Percentiles rank a stretch among this genome's conserved stretches.
Conservation (phyloP, 2,329 filamentous ascomycete species). For the Didymella pomorum region DNA sequence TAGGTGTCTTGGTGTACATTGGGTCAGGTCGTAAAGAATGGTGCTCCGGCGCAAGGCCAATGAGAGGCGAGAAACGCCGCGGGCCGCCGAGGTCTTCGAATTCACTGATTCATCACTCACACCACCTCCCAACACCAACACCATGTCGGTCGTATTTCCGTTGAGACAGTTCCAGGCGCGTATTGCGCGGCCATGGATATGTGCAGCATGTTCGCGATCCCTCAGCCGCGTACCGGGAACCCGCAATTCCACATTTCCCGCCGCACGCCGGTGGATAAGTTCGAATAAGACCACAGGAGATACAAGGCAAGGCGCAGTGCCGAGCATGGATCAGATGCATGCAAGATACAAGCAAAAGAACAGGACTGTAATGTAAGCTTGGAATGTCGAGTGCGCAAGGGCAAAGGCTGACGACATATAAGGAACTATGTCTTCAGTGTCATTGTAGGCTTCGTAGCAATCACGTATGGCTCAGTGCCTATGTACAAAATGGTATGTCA, state of each 20-base stretch:
- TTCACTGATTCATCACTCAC: conserved; percentile 34
- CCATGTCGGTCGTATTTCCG: conserved; percentile 42
- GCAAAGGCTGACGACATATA: conserved; percentile 10
- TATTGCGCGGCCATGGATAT: conserved; percentile 47
- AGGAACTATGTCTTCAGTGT: conserved; percentile 79
- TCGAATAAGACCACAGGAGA: conserved; percentile 35
- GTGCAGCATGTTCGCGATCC: conserved; percentile 47
- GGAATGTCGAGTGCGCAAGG: too few relatives aligned
- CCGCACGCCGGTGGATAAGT: conserved; percentile 44
- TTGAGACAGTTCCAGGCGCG: conserved; percentile 31
- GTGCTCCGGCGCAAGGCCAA: conserved; percentile 23
- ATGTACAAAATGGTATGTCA: conserved; percentile 80
- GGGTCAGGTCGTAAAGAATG: neutral
- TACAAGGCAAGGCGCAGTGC: conserved; percentile 49
- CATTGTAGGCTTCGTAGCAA: conserved; percentile 79
- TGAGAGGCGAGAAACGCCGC: conserved; percentile 38
- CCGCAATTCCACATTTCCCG: conserved; percentile 29
- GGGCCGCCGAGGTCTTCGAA: conserved; percentile 25
- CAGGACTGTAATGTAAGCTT: conserved; percentile 66
- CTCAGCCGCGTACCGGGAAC: conserved; percentile 26
- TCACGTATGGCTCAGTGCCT: conserved; percentile 84
- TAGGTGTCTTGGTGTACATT: too few relatives aligned
- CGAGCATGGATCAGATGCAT: conserved; percentile 70
- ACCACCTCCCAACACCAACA: conserved; percentile 23
- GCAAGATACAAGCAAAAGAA: conserved; percentile 73